These are phyloP conservation scores for Pholiota molesta DNA, from an alignment of 768 basidiomycete genomes.

Conservation along the genomic window DNA sequence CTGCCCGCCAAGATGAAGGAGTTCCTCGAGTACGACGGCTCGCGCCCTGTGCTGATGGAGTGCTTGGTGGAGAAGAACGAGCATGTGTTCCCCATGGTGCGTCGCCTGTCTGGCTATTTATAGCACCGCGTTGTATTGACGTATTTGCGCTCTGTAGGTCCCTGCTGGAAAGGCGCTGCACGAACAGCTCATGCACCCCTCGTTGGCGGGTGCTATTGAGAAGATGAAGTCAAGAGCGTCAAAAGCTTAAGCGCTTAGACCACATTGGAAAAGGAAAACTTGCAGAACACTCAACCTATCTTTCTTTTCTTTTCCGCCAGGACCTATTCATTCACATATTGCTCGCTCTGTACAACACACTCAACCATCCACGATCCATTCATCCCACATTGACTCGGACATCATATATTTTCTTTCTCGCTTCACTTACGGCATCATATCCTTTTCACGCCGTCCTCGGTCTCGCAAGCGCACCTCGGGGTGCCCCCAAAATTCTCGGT, in stretches of 20 bases:
- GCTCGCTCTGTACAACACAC: constrained; percentile 17
- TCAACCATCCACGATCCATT: constrained; percentile 3
- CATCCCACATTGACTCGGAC: not conserved
- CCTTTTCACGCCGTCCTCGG: constrained; percentile 17
- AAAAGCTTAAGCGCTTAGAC: not conserved
- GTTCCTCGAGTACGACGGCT: constrained; percentile 92
- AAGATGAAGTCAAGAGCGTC: constrained; percentile 10
- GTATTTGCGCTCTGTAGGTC: constrained; percentile 48
- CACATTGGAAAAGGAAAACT: constrained; percentile 8
- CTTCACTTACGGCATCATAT: constrained; percentile 19
- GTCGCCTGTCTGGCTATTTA: constrained; percentile 7
- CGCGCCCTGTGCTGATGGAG: constrained; percentile 89
- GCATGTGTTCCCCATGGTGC: constrained; percentile 91
- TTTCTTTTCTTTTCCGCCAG: not conserved
- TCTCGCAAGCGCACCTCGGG: not conserved
- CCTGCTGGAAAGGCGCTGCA: constrained; percentile 94
- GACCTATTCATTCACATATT: constrained; percentile 3
- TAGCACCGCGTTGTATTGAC: constrained; percentile 10
- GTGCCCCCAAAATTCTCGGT: constrained; percentile 7
- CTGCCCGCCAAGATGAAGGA: constrained; percentile 97
- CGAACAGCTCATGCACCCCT: constrained; percentile 83
- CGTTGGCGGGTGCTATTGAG: constrained; percentile 31
- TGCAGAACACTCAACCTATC: not conserved
- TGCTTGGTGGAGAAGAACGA: constrained; percentile 83
- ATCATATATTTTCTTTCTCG: constrained; percentile 8